Evolutionary conservation across 2,329 filamentous ascomycete genomes (phyloP).

Genomic region (Cercospora canescens): DNA sequence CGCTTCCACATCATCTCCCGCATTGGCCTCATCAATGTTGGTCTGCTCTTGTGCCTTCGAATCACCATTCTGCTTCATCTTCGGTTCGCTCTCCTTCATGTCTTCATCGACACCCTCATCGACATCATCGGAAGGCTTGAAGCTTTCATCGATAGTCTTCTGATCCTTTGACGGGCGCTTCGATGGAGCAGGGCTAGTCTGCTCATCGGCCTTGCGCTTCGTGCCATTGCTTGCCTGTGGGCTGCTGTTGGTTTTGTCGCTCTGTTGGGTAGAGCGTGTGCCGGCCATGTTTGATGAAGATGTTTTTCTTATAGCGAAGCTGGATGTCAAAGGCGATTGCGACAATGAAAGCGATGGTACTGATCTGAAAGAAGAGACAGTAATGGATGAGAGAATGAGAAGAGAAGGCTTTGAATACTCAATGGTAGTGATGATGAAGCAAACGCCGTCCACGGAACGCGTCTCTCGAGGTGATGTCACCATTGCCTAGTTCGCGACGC

Average conservation of each 20-base stretch:
- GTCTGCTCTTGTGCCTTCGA: conserved; percentile 32
- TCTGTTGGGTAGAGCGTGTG: conserved; percentile 15
- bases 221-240: conserved; percentile 11
- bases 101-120: conserved; percentile 31
- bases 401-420: not conserved
- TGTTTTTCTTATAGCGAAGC: not conserved
- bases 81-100: conserved; percentile 28
- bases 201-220: conserved; percentile 20
- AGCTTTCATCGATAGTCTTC: conserved; percentile 7
- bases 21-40: conserved; percentile 23
- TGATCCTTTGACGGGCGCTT: conserved; percentile 34
- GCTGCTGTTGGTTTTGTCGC: conserved; percentile 13
- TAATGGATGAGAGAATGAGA: not conserved
- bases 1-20: conserved; percentile 12
- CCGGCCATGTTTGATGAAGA: conserved; percentile 5
- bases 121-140: conserved; percentile 12
- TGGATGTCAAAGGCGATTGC: not conserved
- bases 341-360: not conserved
- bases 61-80: conserved; percentile 15
- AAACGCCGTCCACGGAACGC: not conserved
- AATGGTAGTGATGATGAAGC: conserved; percentile 4
- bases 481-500: conserved; percentile 7
- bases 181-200: conserved; percentile 38
- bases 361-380: not conserved
- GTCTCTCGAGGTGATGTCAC: not conserved